phyloP scores from a whole-genome alignment of 495 filamentous ascomycete genomes.

The Pseudotulostoma volvatum region DNA sequence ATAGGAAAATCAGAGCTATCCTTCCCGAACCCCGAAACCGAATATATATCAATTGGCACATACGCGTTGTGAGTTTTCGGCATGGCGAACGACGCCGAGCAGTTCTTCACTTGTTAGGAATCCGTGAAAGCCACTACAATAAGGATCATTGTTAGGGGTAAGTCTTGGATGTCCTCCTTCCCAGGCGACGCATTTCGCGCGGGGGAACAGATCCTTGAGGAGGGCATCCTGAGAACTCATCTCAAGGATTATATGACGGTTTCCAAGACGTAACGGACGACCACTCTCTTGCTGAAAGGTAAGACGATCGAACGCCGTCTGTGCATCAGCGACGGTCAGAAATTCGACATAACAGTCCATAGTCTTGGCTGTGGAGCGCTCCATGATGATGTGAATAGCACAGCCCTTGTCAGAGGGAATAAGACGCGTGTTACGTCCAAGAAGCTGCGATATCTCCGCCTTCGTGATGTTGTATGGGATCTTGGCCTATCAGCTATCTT shows the following conservation, averaged over 20 bases:
- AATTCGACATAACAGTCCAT: conserved; percentile 65
- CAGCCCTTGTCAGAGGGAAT: conserved; percentile 36
- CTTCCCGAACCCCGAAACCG: too few species aligned
- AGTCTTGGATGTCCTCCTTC: conserved; percentile 29
- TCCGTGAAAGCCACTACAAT: conserved; percentile 49
- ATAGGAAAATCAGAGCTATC: conserved; percentile 1
- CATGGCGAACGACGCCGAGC: conserved; percentile 46
- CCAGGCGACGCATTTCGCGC: conserved; percentile 49
- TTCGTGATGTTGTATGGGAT: conserved; percentile 54
- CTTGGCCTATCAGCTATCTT: too few species aligned
- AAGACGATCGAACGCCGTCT: conserved; percentile 19
- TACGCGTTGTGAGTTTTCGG: conserved; percentile 50
- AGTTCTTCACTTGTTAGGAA: conserved; percentile 61
- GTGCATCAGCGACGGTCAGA: conserved; percentile 34
- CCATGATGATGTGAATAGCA: conserved; percentile 71
- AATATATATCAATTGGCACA: conserved; percentile 23
- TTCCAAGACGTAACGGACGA: conserved; percentile 40
- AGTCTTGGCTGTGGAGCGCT: conserved; percentile 60
- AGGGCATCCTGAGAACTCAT: conserved; percentile 43
- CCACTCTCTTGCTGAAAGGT: conserved; percentile 28
- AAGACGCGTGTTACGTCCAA: conserved; percentile 49
- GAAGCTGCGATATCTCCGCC: conserved; percentile 48
- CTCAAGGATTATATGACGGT: conserved; percentile 45
- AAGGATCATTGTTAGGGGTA: conserved; percentile 26
- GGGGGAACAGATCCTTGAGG: conserved; percentile 52